Base-by-base conservation (phyloP, 1,284 basidiomycete species). In the Ustilago vetiveriae region DNA sequence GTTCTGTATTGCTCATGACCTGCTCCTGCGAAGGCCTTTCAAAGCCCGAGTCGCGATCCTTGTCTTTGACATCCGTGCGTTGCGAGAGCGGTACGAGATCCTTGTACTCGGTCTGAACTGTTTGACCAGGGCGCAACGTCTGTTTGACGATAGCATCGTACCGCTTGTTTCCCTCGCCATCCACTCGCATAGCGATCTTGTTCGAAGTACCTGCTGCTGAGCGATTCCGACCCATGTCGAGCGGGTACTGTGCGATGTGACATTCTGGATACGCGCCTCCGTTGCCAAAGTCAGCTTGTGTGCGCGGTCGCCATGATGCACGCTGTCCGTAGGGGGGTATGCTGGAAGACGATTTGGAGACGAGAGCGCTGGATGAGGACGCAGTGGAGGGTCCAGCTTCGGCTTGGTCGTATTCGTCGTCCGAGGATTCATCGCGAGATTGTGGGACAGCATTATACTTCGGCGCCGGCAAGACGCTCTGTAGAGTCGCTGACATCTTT, bases 101-200 rank as follows among this genome's bases (percentile, higher is more conserved):
- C 82, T 97, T 97, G 85, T 94, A 96, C 76, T 94, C 92, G 0
- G 93, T 94, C 82, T 98, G 95, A 1, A 98, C 87, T 40, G 88
- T 84, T 81, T 92, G 91, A 55, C 91, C 93, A 3, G 88, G 85
- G 13, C 92, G 88, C 74, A 96, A 90, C 29, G 94, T 94, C 83
- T 98, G 94, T 59, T 90, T 90, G 6, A 94, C 95, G 73, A 98
- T 97, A 54, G 92, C 93, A 83, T 96, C 95, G 83, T 98, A 99
- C 66, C 92, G 89, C 49, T 98, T 92, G 69, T 93, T 94, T 29
- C 96, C 96, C 80, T 98, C 94, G 50, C 88, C 88, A 79, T 98
- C 96, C 11, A 98, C 94, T 85, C 96, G 94, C 3, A 99, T 87
- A 9, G 96, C 93, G 9, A 99, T 87, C 47, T 65, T 70, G 62